These are phyloP conservation scores for Flammula alnicola DNA, from an alignment of 1,284 basidiomycete genomes.

Conservation along the genomic window DNA sequence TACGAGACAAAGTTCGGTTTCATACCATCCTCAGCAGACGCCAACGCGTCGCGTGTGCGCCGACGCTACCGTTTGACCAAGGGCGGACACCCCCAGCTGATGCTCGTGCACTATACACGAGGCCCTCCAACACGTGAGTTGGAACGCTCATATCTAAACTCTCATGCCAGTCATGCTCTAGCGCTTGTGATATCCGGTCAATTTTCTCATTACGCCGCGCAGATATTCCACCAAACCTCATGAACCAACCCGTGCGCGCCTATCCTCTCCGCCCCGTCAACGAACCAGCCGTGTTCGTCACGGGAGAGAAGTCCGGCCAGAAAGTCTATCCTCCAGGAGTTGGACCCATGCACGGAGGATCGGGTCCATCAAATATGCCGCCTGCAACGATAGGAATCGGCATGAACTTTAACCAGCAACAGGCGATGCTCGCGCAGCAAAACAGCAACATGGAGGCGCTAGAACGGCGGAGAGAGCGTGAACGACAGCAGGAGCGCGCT, in stretches of 20 bases:
- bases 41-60: slow-evolving; percentile 63
- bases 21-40: slow-evolving; percentile 64
- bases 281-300: slow-evolving; percentile 67
- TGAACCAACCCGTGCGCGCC: slow-evolving; percentile 62
- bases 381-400: slow-evolving; percentile 38
- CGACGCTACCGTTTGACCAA: slow-evolving; percentile 71
- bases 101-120: slow-evolving; percentile 74
- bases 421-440: slow-evolving; percentile 72
- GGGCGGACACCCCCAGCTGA: slow-evolving; percentile 69
- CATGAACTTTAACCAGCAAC: slow-evolving; percentile 48
- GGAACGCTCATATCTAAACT: slow-evolving; percentile 8
- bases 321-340: slow-evolving; percentile 53
- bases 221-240: slow-evolving; percentile 61
- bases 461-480: slow-evolving; percentile 58
- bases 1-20: slow-evolving; percentile 75
- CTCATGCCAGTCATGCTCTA: slow-evolving; percentile 14
- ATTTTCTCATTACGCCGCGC: slow-evolving; percentile 15
- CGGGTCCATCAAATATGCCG: slow-evolving; percentile 32
- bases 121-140: slow-evolving; percentile 63
- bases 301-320: slow-evolving; percentile 71
- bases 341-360: slow-evolving; percentile 35
- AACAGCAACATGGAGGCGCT: slow-evolving; percentile 70
- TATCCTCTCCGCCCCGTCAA: slow-evolving; percentile 71
- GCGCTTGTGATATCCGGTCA: background rate
- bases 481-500: slow-evolving; percentile 50